Conservation (phyloP, 2,329 filamentous ascomycete genomes). For the Tolypocladium ovalisporum region DNA sequence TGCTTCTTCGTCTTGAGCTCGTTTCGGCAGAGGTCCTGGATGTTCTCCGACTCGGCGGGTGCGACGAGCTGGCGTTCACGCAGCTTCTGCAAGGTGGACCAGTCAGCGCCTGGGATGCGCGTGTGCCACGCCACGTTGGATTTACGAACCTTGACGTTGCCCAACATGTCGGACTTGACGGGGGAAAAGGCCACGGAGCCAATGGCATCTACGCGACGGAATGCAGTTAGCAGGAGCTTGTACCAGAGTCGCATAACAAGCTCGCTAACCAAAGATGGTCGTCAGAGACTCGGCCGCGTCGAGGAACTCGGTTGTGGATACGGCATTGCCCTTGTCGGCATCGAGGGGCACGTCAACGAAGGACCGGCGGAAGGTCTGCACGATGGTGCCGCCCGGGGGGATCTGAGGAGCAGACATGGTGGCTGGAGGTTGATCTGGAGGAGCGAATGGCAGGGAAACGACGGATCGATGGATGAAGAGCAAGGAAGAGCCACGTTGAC, state of each 20-base stretch:
- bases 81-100: slow-evolving; percentile 59
- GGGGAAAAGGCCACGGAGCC: slow-evolving; percentile 70
- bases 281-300: slow-evolving; percentile 81
- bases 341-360: slow-evolving; percentile 77
- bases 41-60: slow-evolving; percentile 66
- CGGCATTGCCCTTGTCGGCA: slow-evolving; percentile 60
- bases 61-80: slow-evolving; percentile 69
- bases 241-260: neutral
- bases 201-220: slow-evolving; percentile 39
- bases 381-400: slow-evolving; percentile 64
- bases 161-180: slow-evolving; percentile 83
- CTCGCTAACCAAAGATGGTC: slow-evolving; percentile 65
- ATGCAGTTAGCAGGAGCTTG: neutral
- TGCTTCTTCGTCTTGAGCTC: slow-evolving; percentile 89
- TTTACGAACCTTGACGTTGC: slow-evolving; percentile 74
- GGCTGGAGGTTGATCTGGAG: neutral
- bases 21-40: slow-evolving; percentile 77
- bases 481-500: neutral
- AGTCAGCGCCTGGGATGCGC: neutral
- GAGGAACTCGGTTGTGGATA: slow-evolving; percentile 79
- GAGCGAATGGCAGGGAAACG: neutral
- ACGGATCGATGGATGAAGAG: neutral
- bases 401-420: slow-evolving; percentile 42
- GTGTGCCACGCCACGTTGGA: neutral
- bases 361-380: slow-evolving; percentile 73